Percentiles rank a stretch among this genome's conserved stretches.
Evolutionary conservation across 2,329 filamentous ascomycete genomes (phyloP).

Genomic region (Verticillium nonalfalfae): DNA sequence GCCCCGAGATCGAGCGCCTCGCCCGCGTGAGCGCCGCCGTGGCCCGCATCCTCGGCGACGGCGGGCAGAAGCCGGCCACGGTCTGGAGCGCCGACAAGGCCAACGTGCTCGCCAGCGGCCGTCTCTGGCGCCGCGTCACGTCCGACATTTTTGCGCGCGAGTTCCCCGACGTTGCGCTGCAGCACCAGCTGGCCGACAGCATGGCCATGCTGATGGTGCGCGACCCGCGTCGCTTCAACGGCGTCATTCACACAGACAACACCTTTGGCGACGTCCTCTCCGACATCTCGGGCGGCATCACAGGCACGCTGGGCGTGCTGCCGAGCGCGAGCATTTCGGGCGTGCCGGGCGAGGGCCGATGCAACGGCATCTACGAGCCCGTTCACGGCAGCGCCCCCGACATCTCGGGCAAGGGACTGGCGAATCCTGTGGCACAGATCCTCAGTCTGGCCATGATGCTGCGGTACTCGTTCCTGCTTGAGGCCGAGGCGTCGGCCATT

Average conservation of each 20-base stretch:
- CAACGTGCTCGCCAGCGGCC: conserved; percentile 43
- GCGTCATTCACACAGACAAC: conserved; percentile 40
- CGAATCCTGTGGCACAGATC: conserved; percentile 67
- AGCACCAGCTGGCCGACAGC: conserved; percentile 40
- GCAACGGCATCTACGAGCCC: conserved; percentile 65
- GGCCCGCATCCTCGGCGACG: conserved; percentile 24
- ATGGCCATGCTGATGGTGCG: conserved; percentile 41
- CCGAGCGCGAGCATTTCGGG: conserved; percentile 38
- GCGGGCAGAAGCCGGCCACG: conserved; percentile 24
- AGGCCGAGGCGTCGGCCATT: conserved; percentile 37
- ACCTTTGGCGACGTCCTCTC: conserved; percentile 41
- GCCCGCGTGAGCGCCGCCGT: conserved; percentile 38
- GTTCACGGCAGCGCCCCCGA: conserved; percentile 58
- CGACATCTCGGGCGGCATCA: conserved; percentile 37
- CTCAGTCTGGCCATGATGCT: conserved; percentile 70
- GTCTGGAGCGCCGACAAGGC: conserved; percentile 46
- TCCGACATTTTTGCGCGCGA: conserved; percentile 31
- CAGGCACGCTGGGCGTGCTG: conserved; percentile 35
- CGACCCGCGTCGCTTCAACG: conserved; percentile 38
- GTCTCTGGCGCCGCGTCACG: conserved; percentile 40
- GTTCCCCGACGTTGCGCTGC: conserved; percentile 33
- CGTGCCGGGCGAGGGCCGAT: conserved; percentile 28
- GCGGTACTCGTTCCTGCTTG: conserved; percentile 46
- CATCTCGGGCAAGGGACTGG: conserved; percentile 64
- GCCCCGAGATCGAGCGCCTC: conserved; percentile 37